A percentile compares a stretch with the other conserved stretches of the same genome.
Evolutionary conservation across 1,284 basidiomycete species (phyloP).

Genomic region (Microstroma glucosiphilum): DNA sequence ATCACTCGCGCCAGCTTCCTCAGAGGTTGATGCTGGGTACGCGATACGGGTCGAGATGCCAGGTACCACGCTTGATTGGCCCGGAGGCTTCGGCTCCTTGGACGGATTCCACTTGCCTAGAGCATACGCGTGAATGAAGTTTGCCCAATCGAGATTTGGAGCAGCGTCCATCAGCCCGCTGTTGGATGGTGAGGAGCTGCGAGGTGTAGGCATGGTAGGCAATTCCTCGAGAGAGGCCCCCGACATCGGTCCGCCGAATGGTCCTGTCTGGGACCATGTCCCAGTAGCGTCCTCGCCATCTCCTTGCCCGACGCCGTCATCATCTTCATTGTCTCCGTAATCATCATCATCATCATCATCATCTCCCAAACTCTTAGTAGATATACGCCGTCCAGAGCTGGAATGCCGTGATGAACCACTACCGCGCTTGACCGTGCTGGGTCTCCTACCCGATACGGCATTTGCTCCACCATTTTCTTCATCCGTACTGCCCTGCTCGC

Average conservation of each 20-base stretch:
- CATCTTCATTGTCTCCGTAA: background rate
- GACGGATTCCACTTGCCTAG: conserved; percentile 40
- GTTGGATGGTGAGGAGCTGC: background rate
- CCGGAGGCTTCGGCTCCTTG: conserved; percentile 36
- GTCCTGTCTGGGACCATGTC: background rate
- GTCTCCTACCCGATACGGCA: background rate
- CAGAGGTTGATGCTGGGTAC: background rate
- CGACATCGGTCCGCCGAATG: background rate
- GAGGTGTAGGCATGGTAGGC: conserved; percentile 8
- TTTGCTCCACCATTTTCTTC: background rate
- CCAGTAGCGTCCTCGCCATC: background rate
- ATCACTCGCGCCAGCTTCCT: background rate
- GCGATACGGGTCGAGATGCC: conserved; percentile 9
- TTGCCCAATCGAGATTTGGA: conserved; percentile 40
- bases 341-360: background rate
- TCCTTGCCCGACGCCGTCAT: background rate
- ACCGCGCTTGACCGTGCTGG: background rate
- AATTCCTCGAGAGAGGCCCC: conserved; percentile 4
- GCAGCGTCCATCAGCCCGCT: background rate
- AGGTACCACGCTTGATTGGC: conserved; percentile 7
- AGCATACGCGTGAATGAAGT: conserved; percentile 42
- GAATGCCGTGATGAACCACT: background rate
- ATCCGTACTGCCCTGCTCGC: conserved; percentile 1
- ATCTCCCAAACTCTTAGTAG: background rate
- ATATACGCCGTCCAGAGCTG: background rate